These are phyloP conservation scores for Wickerhamomyces queroliae DNA, from an alignment of 805 yeast genomes.

Conservation along the genomic window DNA sequence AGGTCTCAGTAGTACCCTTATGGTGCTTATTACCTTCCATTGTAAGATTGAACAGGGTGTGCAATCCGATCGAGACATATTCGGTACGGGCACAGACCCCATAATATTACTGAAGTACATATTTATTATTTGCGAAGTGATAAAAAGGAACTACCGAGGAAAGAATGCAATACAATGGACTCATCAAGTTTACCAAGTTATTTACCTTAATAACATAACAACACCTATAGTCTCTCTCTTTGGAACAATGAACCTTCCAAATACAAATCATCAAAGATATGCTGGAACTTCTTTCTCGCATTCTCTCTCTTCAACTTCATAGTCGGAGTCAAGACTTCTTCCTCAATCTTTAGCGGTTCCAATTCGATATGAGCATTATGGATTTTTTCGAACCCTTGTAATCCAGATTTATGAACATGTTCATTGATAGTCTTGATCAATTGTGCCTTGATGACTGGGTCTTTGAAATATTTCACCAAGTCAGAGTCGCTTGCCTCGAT, in stretches of 20 bases:
- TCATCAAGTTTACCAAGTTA: no score
- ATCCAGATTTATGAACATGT: constrained; percentile 21
- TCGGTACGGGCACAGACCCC: no score
- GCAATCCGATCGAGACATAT: no score
- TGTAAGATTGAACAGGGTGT: no score
- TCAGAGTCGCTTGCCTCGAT: constrained; percentile 4
- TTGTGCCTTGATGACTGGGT: constrained; percentile 17
- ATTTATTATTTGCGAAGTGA: no score
- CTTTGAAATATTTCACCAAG: constrained; percentile 8
- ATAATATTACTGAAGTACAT: no score
- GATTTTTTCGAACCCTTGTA: constrained; percentile 61
- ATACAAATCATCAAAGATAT: constrained; percentile 11
- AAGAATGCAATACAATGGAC: no score
- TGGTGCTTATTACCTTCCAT: no score
- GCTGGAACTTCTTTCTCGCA: constrained; percentile 27
- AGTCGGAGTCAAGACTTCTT: constrained; percentile 66
- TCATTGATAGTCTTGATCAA: constrained; percentile 34
- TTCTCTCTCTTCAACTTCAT: constrained; percentile 44
- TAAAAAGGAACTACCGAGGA: no score
- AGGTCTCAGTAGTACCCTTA: no score
- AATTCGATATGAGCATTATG: constrained; percentile 46
- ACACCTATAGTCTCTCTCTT: background rate
- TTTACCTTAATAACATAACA: no score
- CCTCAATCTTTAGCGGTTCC: constrained; percentile 59
- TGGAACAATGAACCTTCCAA: background rate